phyloP scores from a whole-genome alignment of 2,329 filamentous ascomycete species.

The Sporothrix luriei region DNA sequence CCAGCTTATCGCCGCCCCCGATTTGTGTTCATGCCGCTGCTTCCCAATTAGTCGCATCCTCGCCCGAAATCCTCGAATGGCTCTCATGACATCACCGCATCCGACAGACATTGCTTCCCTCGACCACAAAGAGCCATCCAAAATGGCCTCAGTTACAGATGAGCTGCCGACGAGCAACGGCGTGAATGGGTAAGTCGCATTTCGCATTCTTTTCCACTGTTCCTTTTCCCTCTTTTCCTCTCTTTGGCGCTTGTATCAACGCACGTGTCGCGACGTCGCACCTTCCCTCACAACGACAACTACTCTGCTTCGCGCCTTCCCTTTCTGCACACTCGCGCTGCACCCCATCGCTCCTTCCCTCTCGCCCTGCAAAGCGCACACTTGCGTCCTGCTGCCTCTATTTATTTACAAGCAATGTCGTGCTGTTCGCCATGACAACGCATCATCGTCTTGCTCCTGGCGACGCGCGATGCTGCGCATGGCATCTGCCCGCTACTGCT shows the following conservation, averaged over 20 bases:
- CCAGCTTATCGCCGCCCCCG: constrained; percentile 23
- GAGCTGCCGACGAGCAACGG: constrained; percentile 40
- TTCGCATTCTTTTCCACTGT: neutral
- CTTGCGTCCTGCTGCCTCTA: constrained; percentile 7
- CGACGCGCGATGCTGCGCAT: neutral
- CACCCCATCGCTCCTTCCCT: constrained; percentile 15
- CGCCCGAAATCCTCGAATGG: constrained; percentile 45
- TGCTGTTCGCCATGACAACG: constrained; percentile 16
- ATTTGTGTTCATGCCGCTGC: constrained; percentile 46
- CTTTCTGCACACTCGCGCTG: neutral
- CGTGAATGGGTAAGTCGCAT: constrained; percentile 61
- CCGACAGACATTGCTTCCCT: constrained; percentile 45
- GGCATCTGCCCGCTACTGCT: neutral
- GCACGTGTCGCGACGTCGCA: neutral
- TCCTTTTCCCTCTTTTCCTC: neutral
- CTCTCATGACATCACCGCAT: constrained; percentile 57
- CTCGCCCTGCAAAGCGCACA: neutral
- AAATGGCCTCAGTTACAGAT: constrained; percentile 56
- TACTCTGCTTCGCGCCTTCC: constrained; percentile 10
- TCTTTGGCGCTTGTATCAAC: neutral
- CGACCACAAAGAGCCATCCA: constrained; percentile 55
- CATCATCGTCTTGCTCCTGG: neutral
- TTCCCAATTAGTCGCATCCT: constrained; percentile 37
- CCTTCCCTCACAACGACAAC: neutral
- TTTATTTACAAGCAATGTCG: neutral